Conservation (phyloP, 805 yeast genomes). For the Yarrowia osloensis region DNA sequence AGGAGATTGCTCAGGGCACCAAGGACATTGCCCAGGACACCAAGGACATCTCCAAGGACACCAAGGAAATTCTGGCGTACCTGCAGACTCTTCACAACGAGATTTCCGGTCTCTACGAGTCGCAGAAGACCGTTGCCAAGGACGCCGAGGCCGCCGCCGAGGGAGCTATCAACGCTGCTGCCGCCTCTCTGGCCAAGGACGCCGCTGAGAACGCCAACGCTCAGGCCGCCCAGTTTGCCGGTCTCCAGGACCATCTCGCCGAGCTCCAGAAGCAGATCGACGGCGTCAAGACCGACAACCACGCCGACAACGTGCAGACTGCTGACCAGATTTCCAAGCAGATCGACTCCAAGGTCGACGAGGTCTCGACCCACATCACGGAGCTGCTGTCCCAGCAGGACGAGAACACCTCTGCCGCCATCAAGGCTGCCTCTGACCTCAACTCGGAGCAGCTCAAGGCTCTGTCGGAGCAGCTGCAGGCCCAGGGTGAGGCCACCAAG, state of each 20-base stretch:
- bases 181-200: neutral
- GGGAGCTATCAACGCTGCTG: neutral
- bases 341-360: neutral
- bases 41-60: neutral
- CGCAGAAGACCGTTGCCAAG: neutral
- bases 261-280: neutral
- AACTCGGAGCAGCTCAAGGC: neutral
- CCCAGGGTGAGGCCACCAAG: neutral
- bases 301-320: neutral
- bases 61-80: neutral
- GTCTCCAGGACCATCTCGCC: neutral
- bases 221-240: neutral
- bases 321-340: neutral
- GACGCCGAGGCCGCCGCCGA: neutral
- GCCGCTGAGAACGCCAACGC: neutral
- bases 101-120: neutral
- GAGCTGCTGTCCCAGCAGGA: neutral
- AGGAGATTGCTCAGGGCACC: neutral
- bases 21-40: neutral
- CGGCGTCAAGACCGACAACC: neutral
- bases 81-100: neutral
- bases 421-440: neutral
- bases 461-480: neutral
- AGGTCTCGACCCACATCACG: neutral
- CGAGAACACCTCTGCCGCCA: neutral